These are phyloP conservation scores for Lichtheimia ornata DNA, from an alignment of 371 early-diverging fungal species.

Conservation along the genomic window DNA sequence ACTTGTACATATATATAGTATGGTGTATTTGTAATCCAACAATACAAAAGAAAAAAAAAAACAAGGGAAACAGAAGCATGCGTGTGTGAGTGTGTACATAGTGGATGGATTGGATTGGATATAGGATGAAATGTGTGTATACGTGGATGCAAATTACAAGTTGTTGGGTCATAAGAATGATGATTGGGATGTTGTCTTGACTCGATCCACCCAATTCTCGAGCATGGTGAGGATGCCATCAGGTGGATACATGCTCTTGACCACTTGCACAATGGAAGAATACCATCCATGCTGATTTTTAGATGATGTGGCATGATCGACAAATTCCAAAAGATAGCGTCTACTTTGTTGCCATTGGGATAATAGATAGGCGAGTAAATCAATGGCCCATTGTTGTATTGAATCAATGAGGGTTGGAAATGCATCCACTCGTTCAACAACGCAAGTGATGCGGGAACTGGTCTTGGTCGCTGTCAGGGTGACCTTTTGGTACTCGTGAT, in stretches of 20 bases:
- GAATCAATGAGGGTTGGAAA: not conserved
- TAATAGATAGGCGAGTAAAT: not conserved
- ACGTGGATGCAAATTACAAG: not conserved
- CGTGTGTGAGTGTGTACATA: not conserved
- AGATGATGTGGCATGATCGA: not conserved
- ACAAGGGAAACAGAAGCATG: not conserved
- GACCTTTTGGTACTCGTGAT: constrained; percentile 22
- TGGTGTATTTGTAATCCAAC: too few species aligned
- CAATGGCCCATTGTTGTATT: not conserved
- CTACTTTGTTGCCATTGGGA: not conserved
- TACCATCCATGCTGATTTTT: not conserved
- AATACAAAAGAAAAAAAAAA: not conserved
- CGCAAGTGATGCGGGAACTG: constrained; percentile 7
- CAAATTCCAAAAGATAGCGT: constrained; percentile 1
- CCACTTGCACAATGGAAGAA: not conserved
- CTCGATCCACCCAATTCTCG: constrained; percentile 1
- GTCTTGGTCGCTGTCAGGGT: constrained; percentile 19
- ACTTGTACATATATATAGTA: too few species aligned
- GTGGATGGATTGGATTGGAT: not conserved
- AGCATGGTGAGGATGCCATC: not conserved
- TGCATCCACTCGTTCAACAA: constrained; percentile 1
- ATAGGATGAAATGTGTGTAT: not conserved
- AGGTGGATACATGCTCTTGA: not conserved
- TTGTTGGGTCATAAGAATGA: not conserved
- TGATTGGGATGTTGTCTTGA: not conserved